Base-by-base conservation (phyloP, 306 rosid genomes). In the Cicer yamashitae region DNA sequence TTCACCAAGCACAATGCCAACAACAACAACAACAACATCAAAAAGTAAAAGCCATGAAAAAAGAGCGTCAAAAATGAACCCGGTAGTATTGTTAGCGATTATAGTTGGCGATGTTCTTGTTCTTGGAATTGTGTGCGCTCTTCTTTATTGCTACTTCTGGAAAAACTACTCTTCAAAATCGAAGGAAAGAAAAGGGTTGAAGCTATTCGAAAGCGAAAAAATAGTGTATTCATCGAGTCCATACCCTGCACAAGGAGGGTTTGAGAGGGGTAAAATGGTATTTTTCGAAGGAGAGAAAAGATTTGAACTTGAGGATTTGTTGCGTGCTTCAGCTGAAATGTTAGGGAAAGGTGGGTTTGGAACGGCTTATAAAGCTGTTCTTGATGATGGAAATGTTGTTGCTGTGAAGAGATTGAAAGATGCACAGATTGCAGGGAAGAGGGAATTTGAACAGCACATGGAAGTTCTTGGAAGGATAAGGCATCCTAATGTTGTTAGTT, bases 281-380 rank as follows among this genome's bases (percentile, higher is more conserved):
- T 91, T 94, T 83, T 91, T 94, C 47, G 98, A 94, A 11, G 98
- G 96, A 1, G 93, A 91, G 14, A 90, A 84, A 75, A 80, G 85
- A 69, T 94, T 91, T 17, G 98, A 94, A 71, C 91, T 94, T 0
- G 98, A 91, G 76, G 98, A 94, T 73, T 75, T 94, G 88, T 88
- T 94, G 1, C 79, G 98, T 5, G 98, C 98, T 37, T 94, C 98
- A 5, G 98, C 98, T 9, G 98, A 94, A 86, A 94, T 94, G 98
- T 73, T 94, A 12, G 98, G 98, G 7, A 94, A 94, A 80, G 98
- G 98, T 0, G 97, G 98, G 71, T 94, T 91, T n/a, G 98, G 98
- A 15, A 94, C 98, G 11, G 96, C 98, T 14, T 94, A 94, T 76
- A 94, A 94, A 75, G 97, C 98, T 22, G 89, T 91, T 0, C 89